These are phyloP conservation scores for Abortiporus biennis DNA, from an alignment of 1,284 basidiomycete species.

Conservation along the genomic window DNA sequence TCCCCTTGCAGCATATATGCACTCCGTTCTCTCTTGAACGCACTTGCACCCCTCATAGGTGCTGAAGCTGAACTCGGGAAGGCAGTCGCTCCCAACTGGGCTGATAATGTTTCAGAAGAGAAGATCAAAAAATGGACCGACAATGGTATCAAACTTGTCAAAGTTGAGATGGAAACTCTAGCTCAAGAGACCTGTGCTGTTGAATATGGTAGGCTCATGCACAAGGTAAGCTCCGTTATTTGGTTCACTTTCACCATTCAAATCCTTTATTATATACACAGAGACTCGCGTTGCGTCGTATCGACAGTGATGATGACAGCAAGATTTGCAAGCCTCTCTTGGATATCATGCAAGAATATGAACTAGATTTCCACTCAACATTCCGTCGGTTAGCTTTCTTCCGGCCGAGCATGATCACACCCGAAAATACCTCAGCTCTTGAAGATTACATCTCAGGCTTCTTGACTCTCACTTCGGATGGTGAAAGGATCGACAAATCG, in stretches of 20 bases:
- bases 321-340: constrained; percentile 60
- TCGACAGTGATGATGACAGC: constrained; percentile 52
- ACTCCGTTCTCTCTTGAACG: constrained; percentile 65
- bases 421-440: constrained; percentile 13
- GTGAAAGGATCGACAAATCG: constrained; percentile 34
- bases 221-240: constrained; percentile 40
- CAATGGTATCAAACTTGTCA: constrained; percentile 43
- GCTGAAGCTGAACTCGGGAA: constrained; percentile 57
- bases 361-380: constrained; percentile 79
- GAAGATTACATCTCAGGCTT: constrained; percentile 43
- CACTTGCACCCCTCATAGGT: constrained; percentile 79
- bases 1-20: constrained; percentile 57
- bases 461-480: constrained; percentile 40
- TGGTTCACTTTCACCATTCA: neutral
- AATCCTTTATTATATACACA: constrained; percentile 20
- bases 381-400: constrained; percentile 71
- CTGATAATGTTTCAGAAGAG: constrained; percentile 43
- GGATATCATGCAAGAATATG: constrained; percentile 60
- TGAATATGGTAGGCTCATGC: constrained; percentile 63
- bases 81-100: constrained; percentile 61
- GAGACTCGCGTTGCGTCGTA: constrained; percentile 68
- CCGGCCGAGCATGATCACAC: constrained; percentile 37
- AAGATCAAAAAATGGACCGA: constrained; percentile 58
- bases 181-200: constrained; percentile 48
- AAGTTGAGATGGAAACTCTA: constrained; percentile 53